These are phyloP conservation scores for Neonectria hederae DNA, from an alignment of 2,329 filamentous ascomycete species.

Conservation along the genomic window DNA sequence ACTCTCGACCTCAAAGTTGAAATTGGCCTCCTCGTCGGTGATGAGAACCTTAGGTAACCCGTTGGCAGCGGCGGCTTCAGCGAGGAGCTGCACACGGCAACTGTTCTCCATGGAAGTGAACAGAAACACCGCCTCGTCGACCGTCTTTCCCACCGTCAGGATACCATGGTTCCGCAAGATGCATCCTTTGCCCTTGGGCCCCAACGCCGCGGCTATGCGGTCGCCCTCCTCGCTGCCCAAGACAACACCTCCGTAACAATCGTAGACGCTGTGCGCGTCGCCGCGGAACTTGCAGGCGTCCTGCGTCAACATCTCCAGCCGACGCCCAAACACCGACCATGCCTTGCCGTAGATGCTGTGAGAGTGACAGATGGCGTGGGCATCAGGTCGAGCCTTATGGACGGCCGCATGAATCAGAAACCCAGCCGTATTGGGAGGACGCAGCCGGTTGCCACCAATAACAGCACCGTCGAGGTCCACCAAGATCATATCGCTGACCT, in stretches of 20 bases:
- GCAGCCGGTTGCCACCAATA: conserved; percentile 67
- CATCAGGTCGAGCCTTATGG: conserved; percentile 70
- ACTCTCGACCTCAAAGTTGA: conserved; percentile 45
- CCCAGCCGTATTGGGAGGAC: conserved; percentile 73
- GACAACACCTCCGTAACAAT: conserved; percentile 60
- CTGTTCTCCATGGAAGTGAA: conserved; percentile 74
- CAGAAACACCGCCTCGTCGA: conserved; percentile 77
- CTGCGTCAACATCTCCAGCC: conserved; percentile 75
- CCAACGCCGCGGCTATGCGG: conserved; percentile 70
- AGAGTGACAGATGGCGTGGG: conserved; percentile 73
- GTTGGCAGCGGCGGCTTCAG: conserved; percentile 43
- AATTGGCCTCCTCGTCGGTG: conserved; percentile 53
- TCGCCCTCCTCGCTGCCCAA: conserved; percentile 71
- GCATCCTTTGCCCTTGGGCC: conserved; percentile 63
- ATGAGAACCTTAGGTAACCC: conserved; percentile 50
- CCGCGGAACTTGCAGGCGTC: conserved; percentile 71
- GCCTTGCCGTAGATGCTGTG: conserved; percentile 73
- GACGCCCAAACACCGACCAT: conserved; percentile 70
- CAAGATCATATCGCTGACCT: conserved; percentile 74
- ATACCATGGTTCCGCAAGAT: conserved; percentile 78
- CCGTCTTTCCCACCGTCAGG: conserved; percentile 73
- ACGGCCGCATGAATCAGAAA: conserved; percentile 75
- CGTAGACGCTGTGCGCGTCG: conserved; percentile 70
- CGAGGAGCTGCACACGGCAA: conserved; percentile 57
- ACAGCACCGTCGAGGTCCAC: conserved; percentile 69